Evolutionary conservation across 176 grass and related monocot species (phyloP).

Genomic region (Cenchrus purpureus): DNA sequence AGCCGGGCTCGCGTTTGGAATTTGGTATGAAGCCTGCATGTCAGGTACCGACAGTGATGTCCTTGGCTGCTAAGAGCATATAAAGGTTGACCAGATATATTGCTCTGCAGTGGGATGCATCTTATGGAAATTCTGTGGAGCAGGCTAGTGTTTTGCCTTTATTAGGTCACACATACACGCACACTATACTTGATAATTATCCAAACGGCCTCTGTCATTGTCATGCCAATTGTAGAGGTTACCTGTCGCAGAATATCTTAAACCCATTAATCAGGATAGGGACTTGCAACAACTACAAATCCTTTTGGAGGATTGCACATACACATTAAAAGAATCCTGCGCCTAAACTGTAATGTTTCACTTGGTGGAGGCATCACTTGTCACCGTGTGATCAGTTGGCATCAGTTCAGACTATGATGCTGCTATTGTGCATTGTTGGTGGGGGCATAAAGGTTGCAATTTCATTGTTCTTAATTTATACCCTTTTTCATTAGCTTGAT

Average conservation of each 20-base stretch:
- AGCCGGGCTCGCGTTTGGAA: background rate
- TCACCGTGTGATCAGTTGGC: background rate
- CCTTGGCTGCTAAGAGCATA: background rate
- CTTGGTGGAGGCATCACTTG: background rate
- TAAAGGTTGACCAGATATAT: conserved; percentile 11
- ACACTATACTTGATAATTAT: background rate
- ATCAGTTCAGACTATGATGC: background rate
- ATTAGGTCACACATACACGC: background rate
- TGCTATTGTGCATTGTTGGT: background rate
- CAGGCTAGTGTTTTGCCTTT: conserved; percentile 6
- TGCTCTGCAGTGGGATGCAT: background rate
- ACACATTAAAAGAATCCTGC: conserved; percentile 3
- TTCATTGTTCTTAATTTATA: background rate
- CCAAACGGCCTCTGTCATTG: conserved; percentile 22
- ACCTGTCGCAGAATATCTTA: background rate
- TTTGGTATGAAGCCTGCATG: conserved; percentile 23
- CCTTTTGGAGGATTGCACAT: background rate
- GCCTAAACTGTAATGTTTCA: conserved; percentile 23
- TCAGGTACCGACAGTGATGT: background rate
- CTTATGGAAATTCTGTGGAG: background rate
- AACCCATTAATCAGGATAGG: conserved; percentile 15
- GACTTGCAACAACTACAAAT: conserved; percentile 36
- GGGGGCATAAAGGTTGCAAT: background rate
- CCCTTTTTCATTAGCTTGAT: background rate
- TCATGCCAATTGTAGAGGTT: conserved; percentile 34